Evolutionary conservation across 345 rosid genomes (phyloP), one percentile per base, ranked within the genome.

Genomic region (Pistacia integerrima): DNA sequence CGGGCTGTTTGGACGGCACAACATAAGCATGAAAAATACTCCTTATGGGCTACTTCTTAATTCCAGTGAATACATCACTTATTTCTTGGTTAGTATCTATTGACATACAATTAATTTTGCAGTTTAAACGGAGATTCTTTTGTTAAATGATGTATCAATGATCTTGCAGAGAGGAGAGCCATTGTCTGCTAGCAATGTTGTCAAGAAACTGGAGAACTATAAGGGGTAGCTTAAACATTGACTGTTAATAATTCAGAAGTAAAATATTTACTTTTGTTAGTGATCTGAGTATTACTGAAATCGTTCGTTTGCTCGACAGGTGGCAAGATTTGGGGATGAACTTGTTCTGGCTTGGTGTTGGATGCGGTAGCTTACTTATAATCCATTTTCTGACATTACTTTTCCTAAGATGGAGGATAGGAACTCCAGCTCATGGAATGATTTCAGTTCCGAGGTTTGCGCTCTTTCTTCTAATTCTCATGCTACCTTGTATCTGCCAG

Each of bases 131-230:
- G 13, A 58, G 12, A 72, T 7, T 8, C 13, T 12, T 18, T 25
- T 46, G 18, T 8, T 44, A 65, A 35, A 20, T 48, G 52, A 36
- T 66, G 17, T 48, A 25, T 70, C 12, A 20, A 46, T 30, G 68
- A 20, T 67, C 49, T 46, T 81, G 81, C 87, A 88, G 89, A 84
- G 91, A 76, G 89, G 88, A 78, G 91, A 86, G 83, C 88, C 88
- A 13, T 65, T 84, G 33, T 81, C 91, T 74, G 89, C 91, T 52
- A 67, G 69, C 64, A 81, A 33, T 81, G 83, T 81, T 8, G 83
- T 81, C 59, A 83, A 83, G 84, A 82, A 83, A 81, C 68, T 86
- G 82, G 82, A 74, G 74, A 88, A 86, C 41, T 79, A 78, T 72
- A 80, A 78, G 5, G 91, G 91, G 89, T 88, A 81, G 51, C 65